phyloP scores from a whole-genome alignment of 768 basidiomycete genomes.

The Panaeolus cyanescens region DNA sequence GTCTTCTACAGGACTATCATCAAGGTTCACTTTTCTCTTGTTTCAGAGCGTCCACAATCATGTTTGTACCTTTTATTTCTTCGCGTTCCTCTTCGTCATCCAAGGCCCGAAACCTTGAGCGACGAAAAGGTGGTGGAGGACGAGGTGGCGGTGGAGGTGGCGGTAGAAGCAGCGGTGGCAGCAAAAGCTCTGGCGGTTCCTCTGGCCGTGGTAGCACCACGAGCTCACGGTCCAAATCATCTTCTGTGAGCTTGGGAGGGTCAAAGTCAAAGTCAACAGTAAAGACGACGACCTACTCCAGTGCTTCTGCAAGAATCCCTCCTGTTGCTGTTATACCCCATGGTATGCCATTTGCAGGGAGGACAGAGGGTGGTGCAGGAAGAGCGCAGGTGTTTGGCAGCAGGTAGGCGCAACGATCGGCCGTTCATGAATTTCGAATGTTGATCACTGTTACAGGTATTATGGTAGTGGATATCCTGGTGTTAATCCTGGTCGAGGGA shows the following conservation, averaged over 20 bases:
- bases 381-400: constrained; percentile 46
- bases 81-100: neutral
- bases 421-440: constrained; percentile 5
- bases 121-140: constrained; percentile 30
- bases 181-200: constrained; percentile 4
- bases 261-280: neutral
- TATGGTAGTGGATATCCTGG: constrained; percentile 73
- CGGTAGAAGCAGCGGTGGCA: constrained; percentile 12
- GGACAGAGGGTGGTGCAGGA: constrained; percentile 54
- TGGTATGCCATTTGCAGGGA: constrained; percentile 47
- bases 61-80: neutral
- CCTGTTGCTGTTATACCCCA: constrained; percentile 35
- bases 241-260: constrained; percentile 16
- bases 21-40: neutral
- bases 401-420: constrained; percentile 30
- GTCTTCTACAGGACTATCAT: neutral
- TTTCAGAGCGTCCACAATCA: neutral
- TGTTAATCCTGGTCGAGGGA: constrained; percentile 38
- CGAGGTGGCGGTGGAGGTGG: constrained; percentile 17
- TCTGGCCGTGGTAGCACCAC: neutral
- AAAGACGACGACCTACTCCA: constrained; percentile 14
- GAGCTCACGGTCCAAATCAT: constrained; percentile 21
- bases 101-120: constrained; percentile 13
- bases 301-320: constrained; percentile 32
- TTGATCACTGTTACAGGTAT: constrained; percentile 28